phyloP scores from a whole-genome alignment of 1,284 basidiomycete species.

The Ustilago cynodontis region DNA sequence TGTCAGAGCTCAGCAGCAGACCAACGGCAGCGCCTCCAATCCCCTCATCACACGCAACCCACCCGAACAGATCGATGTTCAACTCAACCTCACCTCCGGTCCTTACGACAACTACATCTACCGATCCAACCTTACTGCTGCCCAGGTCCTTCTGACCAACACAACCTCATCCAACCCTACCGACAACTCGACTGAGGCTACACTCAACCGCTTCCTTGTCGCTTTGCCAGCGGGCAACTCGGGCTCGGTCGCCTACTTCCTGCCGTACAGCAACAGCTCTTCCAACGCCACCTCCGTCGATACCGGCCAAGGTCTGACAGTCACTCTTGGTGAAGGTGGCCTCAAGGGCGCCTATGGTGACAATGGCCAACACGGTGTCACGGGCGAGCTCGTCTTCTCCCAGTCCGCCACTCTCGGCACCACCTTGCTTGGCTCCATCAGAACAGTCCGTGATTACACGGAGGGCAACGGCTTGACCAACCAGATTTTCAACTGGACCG shows the following conservation, averaged over 20 bases:
- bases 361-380: conserved; percentile 71
- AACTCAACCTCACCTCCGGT: conserved; percentile 40
- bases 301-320: conserved; percentile 42
- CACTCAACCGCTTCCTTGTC: conserved; percentile 71
- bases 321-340: conserved; percentile 66
- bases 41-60: conserved; percentile 36
- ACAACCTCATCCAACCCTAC: conserved; percentile 52
- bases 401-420: conserved; percentile 71
- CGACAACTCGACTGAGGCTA: conserved; percentile 24
- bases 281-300: conserved; percentile 4
- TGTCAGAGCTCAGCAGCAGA: conserved; percentile 25
- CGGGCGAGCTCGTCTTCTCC: conserved; percentile 69
- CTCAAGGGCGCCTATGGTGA: conserved; percentile 58
- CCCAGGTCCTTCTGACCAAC: conserved; percentile 71
- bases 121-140: conserved; percentile 71
- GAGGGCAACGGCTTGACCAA: conserved; percentile 67
- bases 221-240: conserved; percentile 72
- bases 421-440: conserved; percentile 71
- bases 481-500: conserved; percentile 72
- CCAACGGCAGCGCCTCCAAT: conserved; percentile 8
- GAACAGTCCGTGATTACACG: conserved; percentile 72
- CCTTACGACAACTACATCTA: conserved; percentile 72
- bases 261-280: conserved; percentile 19
- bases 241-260: conserved; percentile 41
- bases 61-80: conserved; percentile 27